A percentile compares a stretch with the other conserved stretches of the same genome.
Conservation (phyloP, 495 filamentous ascomycete genomes). For the Clavariopsis aquatica region DNA sequence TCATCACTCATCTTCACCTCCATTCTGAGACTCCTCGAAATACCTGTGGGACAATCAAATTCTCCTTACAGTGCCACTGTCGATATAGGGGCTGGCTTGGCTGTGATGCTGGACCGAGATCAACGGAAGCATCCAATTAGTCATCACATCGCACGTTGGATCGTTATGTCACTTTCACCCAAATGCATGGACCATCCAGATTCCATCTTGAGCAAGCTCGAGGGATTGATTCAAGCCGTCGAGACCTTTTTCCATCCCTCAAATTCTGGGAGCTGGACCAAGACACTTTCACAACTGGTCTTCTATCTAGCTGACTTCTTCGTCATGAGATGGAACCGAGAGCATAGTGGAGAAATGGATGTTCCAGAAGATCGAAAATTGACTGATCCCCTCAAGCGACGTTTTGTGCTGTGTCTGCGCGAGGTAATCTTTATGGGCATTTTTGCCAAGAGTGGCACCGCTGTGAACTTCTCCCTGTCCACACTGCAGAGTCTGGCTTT, state of each 20-base stretch:
- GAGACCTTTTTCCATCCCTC: slow-evolving; percentile 99
- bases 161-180: slow-evolving; percentile 90
- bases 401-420: slow-evolving; percentile 86
- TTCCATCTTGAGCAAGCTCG: slow-evolving; percentile 80
- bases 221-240: slow-evolving; percentile 91
- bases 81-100: slow-evolving; percentile 79
- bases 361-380: slow-evolving; percentile 76
- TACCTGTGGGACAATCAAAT: slow-evolving; percentile 93
- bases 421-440: slow-evolving; percentile 99
- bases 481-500: slow-evolving; percentile 86
- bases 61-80: slow-evolving; percentile 83
- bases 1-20: slow-evolving; percentile 91
- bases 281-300: slow-evolving; percentile 82
- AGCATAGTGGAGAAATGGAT: slow-evolving; percentile 87
- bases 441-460: slow-evolving; percentile 88
- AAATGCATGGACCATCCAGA: slow-evolving; percentile 72
- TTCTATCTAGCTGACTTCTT: slow-evolving; percentile 96
- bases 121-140: slow-evolving; percentile 86
- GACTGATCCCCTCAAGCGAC: slow-evolving; percentile 74
- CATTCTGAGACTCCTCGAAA: slow-evolving; percentile 84
- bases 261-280: slow-evolving; percentile 91
- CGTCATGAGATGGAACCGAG: slow-evolving; percentile 95
- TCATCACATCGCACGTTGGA: slow-evolving; percentile 92
- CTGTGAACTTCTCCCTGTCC: slow-evolving; percentile 87
- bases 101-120: slow-evolving; percentile 83